Percentiles rank a stretch among this genome's conserved stretches.
Conservation (phyloP, 768 basidiomycete genomes). For the Tricholoma sp. region DNA sequence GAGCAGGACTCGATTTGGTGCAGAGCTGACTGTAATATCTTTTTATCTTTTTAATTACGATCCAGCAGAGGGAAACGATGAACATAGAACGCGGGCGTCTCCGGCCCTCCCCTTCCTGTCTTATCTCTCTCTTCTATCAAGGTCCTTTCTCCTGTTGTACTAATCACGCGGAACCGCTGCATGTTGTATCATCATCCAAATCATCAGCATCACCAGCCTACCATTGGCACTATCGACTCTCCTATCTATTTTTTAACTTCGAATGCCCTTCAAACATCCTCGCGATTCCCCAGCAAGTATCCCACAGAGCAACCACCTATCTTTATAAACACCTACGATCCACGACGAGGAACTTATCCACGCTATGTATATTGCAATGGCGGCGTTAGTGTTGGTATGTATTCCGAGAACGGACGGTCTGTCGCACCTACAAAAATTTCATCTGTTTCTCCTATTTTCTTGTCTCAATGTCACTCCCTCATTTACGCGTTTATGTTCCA, state of each 20-base stretch:
- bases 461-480: background rate
- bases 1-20: constrained; percentile 41
- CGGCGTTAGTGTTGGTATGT: constrained; percentile 10
- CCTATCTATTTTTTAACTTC: constrained; percentile 12
- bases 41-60: background rate
- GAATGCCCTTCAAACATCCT: constrained; percentile 4
- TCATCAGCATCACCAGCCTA: constrained; percentile 12
- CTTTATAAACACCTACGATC: constrained; percentile 11
- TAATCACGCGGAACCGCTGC: constrained; percentile 33
- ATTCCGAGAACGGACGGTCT: constrained; percentile 18
- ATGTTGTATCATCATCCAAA: constrained; percentile 38
- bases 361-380: constrained; percentile 11
- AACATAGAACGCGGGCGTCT: constrained; percentile 16
- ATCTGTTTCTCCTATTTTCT: background rate
- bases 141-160: constrained; percentile 30
- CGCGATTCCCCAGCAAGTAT: constrained; percentile 12
- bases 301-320: constrained; percentile 11
- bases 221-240: constrained; percentile 7
- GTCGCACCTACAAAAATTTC: constrained; percentile 19
- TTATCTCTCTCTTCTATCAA: constrained; percentile 11
- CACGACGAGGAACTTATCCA: constrained; percentile 17
- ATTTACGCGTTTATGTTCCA: background rate
- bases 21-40: constrained; percentile 26
- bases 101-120: constrained; percentile 9
- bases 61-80: constrained; percentile 9